Evolutionary conservation across 1,284 basidiomycete genomes (phyloP), one percentile per base, ranked within the genome.

Genomic region (Ceratobasidium sp.): DNA sequence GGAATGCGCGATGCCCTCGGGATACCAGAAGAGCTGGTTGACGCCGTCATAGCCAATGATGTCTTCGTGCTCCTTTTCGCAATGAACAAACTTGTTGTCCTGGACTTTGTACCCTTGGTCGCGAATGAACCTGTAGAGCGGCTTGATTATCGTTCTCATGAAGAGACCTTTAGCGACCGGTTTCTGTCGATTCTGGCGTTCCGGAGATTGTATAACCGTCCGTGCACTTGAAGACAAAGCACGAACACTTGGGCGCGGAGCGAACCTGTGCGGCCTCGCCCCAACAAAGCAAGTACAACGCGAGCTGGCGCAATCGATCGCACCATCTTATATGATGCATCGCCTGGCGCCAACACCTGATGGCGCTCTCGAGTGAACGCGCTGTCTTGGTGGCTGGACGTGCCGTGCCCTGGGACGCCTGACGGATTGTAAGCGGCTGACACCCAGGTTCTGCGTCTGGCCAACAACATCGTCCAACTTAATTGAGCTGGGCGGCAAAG

Each of bases 211-310:
- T 82, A 82, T 98, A 99, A 83, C 99, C 97, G 81, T 99, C 97
- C 28, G 97, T 97, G 79, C 97, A 99, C 84, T 99, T 98, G 92
- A 99, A 99, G 82, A 99, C 97, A 86, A 98, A 99, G 83, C 96
- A 98, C 70, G 98, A 83, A 79, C 94, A 97, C 81, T 99, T 97
- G 28, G 97, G 97, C 50, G 95, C 89, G 82, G 98, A 99, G n/a
- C 97, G 92, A 61, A 99, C 94, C 80, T 98, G 96, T 10, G 97
- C 97, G 0, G 94, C 97, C 81, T 99, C 97, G 76, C 97, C 97
- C 97, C 97, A 99, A 77, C 94, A 94, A 46, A 99, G 87, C 41
- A 99, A 87, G 81, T 93, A 99, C 2, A 99, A 88, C 0, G 97
- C 97, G 76, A 99, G 91, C 82, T 99, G 97, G 45, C 97, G 89